A percentile compares a stretch with the other conserved stretches of the same genome.
These are phyloP conservation scores for Cladosporium sp. DNA, from an alignment of 2,329 filamentous ascomycete species.

Conservation along the genomic window DNA sequence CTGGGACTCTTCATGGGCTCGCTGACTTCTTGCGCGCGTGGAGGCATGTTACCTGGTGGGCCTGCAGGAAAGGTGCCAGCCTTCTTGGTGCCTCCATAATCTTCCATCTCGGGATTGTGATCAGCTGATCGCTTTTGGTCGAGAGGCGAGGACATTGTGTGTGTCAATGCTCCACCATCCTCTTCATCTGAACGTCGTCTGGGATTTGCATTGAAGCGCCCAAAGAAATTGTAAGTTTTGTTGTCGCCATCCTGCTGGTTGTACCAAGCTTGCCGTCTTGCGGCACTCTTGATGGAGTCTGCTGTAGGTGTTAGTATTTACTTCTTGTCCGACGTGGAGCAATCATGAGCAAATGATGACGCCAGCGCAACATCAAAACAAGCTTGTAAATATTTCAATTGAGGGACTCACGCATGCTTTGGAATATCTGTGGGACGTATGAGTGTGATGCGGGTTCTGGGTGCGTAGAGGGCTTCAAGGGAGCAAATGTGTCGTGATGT, in stretches of 20 bases:
- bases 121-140: constrained; percentile 19
- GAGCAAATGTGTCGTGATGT: background rate
- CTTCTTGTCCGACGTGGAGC: background rate
- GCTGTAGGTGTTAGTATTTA: constrained; percentile 9
- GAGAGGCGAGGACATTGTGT: constrained; percentile 23
- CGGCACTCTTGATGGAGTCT: constrained; percentile 34
- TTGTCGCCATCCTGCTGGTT: constrained; percentile 24
- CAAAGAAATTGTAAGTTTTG: constrained; percentile 32
- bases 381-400: background rate
- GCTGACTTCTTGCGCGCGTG: constrained; percentile 2
- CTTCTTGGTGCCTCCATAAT: constrained; percentile 23
- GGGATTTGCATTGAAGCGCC: constrained; percentile 24
- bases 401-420: background rate
- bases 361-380: background rate
- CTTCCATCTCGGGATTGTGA: background rate
- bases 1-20: constrained; percentile 20
- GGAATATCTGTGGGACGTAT: background rate
- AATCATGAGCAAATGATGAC: background rate
- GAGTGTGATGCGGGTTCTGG: background rate
- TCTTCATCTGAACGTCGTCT: constrained; percentile 26
- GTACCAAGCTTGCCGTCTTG: constrained; percentile 34
- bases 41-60: background rate
- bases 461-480: background rate
- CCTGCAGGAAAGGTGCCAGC: constrained; percentile 26
- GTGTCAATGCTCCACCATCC: constrained; percentile 22